A percentile compares a stretch with the other conserved stretches of the same genome.
phyloP scores from a whole-genome alignment of 495 filamentous ascomycete species.

The Stereocaulon alpinum region DNA sequence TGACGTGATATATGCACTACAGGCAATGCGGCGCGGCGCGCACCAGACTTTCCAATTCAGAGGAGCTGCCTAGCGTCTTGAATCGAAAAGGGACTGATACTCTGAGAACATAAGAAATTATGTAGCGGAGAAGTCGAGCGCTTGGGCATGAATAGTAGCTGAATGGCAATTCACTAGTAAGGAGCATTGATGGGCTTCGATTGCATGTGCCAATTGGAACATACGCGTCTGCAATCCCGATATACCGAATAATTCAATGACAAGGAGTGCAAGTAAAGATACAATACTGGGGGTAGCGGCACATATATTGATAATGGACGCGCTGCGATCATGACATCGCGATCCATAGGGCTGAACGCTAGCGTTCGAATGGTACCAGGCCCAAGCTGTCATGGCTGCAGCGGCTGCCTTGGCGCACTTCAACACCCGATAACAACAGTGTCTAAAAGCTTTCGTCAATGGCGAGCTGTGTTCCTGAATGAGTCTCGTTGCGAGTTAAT shows the following conservation, averaged over 20 bases:
- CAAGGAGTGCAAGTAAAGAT: not conserved
- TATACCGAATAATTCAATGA: not conserved
- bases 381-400: too few relatives aligned
- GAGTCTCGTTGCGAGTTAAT: too few relatives aligned
- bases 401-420: too few relatives aligned
- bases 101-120: not conserved
- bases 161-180: not conserved
- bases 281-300: not conserved
- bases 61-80: not conserved
- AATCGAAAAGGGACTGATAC: too few relatives aligned
- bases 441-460: too few relatives aligned
- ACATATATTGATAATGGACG: not conserved
- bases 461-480: too few relatives aligned
- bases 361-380: not conserved
- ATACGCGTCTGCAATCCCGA: not conserved
- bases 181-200: not conserved
- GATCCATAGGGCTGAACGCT: constrained; percentile 6
- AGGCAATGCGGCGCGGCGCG: not conserved
- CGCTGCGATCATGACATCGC: constrained; percentile 9
- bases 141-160: not conserved
- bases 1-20: constrained; percentile 27
- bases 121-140: not conserved
- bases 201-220: not conserved
- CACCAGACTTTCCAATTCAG: not conserved
- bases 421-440: too few relatives aligned